phyloP scores from a whole-genome alignment of 78 protist species.

The Dictyostelium purpureum region DNA sequence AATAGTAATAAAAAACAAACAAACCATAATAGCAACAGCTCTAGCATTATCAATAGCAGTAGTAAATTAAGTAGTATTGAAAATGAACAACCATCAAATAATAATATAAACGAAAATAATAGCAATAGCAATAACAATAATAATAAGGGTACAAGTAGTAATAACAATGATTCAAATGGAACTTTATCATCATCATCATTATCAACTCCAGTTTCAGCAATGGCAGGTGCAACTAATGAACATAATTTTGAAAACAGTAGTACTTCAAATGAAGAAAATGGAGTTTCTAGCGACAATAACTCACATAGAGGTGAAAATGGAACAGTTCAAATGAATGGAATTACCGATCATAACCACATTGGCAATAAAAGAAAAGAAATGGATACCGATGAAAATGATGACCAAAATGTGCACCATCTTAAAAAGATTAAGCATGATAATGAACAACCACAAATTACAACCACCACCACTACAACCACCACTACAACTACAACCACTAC shows the following conservation, averaged over 20 bases:
- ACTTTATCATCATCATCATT: neutral
- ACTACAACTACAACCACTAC: neutral
- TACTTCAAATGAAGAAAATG: neutral
- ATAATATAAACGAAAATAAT: neutral
- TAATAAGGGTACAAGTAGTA: neutral
- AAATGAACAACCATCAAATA: neutral
- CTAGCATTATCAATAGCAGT: neutral
- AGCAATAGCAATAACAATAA: neutral
- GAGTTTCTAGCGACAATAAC: neutral
- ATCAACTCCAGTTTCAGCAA: neutral
- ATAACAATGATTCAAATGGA: neutral
- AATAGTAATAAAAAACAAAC: neutral
- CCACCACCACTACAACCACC: neutral
- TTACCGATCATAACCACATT: neutral
- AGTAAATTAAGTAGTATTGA: too few relatives aligned
- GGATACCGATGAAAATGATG: neutral
- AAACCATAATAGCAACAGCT: too few relatives aligned
- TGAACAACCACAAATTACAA: too few relatives aligned
- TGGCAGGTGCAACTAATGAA: neutral
- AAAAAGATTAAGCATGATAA: neutral
- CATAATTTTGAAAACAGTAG: neutral
- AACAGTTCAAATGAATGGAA: neutral
- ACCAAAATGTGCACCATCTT: neutral
- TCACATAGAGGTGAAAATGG: neutral
- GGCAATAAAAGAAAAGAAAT: neutral